Base-by-base conservation (phyloP, 2,329 filamentous ascomycete genomes). In the Diaporthe destruens region DNA sequence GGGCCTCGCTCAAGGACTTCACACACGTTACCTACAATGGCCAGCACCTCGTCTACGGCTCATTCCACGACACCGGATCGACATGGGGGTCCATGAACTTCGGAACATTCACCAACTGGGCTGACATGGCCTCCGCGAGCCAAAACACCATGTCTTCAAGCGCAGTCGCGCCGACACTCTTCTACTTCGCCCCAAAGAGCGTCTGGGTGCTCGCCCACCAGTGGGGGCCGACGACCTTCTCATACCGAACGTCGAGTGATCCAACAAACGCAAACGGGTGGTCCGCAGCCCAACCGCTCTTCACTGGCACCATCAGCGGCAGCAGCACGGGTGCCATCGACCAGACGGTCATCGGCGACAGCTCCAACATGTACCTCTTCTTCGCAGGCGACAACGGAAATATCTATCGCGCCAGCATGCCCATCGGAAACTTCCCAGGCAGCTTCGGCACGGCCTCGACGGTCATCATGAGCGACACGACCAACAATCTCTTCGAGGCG, bases 161-260 rank as follows among this genome's bases (percentile, higher is more conserved):
- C 7, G 80, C 87, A 12, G 89, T 91, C 29, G 90, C 90, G 0
- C 90, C 90, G 0, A 89, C 89, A 0, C 81, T 92, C 61, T 91
- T 92, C 82, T 89, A 86, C 83, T 92, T 92, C 76, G 76, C 78
- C 6, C 90, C 90, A 0, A 91, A 91, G 81, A 84, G 81, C 75
- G 80, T 87, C 75, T 92, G 90, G 90, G 81, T 92, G n/a, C 84
- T 92, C 0, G 87, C 89, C n/a, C 87, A 91, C 77, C 89, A 92
- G 79, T 92, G 89, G 89, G 89, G 89, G 1, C 77, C 87, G 0
- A 87, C 85, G 0, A 76, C 89, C 0, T 92, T 92, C 82, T 85
- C 85, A 2, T 92, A 91, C 84, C 80, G 80, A 65, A 92, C 90
- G 2, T 88, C 89, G 0, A 87, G 74, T 65, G 85, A 92, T 76